Percentiles rank a stretch among this genome's conserved stretches.
Evolutionary conservation across 2,329 filamentous ascomycete genomes (phyloP).

Genomic region (Tolypocladium inflatum): DNA sequence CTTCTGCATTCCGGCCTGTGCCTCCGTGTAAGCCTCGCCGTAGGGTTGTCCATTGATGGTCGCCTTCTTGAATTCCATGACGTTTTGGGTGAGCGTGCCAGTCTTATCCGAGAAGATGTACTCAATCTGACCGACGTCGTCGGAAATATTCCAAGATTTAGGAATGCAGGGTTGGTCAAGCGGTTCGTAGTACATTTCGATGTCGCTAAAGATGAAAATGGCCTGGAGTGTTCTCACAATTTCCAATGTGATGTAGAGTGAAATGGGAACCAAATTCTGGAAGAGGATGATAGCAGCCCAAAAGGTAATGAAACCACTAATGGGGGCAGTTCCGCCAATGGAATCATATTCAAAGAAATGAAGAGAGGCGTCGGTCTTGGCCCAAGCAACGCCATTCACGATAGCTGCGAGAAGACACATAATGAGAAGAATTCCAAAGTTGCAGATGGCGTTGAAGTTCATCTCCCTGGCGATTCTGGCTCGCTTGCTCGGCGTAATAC

Average conservation of each 20-base stretch:
- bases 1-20: constrained; percentile 92
- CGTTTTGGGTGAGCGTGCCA: constrained; percentile 89
- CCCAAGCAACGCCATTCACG: constrained; percentile 77
- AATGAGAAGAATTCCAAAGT: constrained; percentile 78
- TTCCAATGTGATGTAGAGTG: constrained; percentile 93
- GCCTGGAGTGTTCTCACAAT: constrained; percentile 90
- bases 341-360: constrained; percentile 79
- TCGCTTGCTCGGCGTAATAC: constrained; percentile 88
- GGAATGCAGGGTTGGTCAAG: constrained; percentile 92
- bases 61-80: constrained; percentile 99
- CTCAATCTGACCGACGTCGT: constrained; percentile 95
- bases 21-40: constrained; percentile 95
- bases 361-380: constrained; percentile 61
- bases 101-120: constrained; percentile 99
- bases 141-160: constrained; percentile 98
- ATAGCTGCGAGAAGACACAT: constrained; percentile 86
- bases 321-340: constrained; percentile 61
- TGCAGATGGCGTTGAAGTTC: constrained; percentile 96
- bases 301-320: constrained; percentile 93
- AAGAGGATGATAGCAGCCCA: constrained; percentile 92
- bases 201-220: constrained; percentile 94
- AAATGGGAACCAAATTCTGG: constrained; percentile 99
- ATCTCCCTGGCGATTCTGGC: constrained; percentile 84
- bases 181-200: constrained; percentile 92
- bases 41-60: constrained; percentile 95